Percentiles rank a stretch among this genome's conserved stretches.
phyloP scores from a whole-genome alignment of 2,329 filamentous ascomycete species.

The Aspergillus novofumigatus region DNA sequence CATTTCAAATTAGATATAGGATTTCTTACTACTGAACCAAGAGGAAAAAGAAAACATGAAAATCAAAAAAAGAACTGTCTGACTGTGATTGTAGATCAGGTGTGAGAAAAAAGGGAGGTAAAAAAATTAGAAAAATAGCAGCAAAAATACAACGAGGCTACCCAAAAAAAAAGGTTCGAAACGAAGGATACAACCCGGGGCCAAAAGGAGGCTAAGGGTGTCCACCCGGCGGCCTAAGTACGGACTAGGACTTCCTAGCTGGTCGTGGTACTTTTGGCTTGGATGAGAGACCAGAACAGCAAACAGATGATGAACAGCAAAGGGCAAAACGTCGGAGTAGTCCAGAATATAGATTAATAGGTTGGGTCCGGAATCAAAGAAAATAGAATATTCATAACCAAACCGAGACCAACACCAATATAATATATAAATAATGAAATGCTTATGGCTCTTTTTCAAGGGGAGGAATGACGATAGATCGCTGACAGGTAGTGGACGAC shows the following conservation, averaged over 20 bases:
- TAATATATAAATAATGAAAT: background rate
- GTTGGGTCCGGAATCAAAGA: background rate
- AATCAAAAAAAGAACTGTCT: background rate
- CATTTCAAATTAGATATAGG: background rate
- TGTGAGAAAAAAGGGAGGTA: background rate
- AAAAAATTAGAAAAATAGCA: background rate
- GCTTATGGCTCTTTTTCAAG: background rate
- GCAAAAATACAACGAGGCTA: background rate
- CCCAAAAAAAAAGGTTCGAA: slow-evolving; percentile 11
- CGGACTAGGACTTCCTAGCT: background rate
- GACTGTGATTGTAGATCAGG: background rate
- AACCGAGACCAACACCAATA: background rate
- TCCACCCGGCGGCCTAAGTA: background rate
- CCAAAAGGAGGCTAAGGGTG: background rate
- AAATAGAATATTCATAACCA: background rate
- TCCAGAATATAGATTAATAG: background rate
- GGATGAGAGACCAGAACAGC: background rate
- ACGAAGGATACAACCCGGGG: background rate
- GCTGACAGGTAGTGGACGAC: slow-evolving; percentile 11
- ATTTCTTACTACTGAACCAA: background rate
- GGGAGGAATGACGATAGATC: background rate
- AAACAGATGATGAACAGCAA: background rate
- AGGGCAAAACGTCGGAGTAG: background rate
- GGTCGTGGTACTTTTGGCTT: background rate
- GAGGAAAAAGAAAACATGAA: background rate